Percentiles rank a stretch among this genome's conserved stretches.
Evolutionary conservation across 306 rosid species (phyloP).

Genomic region (Lathyrus tuberosus): DNA sequence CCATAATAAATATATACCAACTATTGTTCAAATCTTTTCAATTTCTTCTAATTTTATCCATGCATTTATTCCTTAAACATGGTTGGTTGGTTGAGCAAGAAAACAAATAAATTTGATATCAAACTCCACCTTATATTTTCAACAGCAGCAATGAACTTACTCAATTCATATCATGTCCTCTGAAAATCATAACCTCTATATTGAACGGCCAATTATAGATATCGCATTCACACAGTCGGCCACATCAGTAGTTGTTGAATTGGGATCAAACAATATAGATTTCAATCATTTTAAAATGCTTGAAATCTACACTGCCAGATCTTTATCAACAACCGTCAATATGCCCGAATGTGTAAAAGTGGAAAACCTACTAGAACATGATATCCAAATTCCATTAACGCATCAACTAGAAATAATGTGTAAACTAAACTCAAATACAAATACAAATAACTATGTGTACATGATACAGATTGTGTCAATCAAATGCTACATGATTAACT

Average conservation of each 20-base stretch:
- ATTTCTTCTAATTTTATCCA: not conserved
- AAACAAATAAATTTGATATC: slow-evolving; percentile 1
- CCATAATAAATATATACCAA: slow-evolving; percentile 13
- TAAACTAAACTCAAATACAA: not conserved
- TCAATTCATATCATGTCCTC: slow-evolving; percentile 25
- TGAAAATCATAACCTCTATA: not conserved
- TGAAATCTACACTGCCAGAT: no score
- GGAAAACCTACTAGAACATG: no score
- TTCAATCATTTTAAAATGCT: no score
- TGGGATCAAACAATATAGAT: no score
- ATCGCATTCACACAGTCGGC: no score
- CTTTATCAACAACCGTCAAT: no score
- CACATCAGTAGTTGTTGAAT: no score
- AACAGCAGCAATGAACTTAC: slow-evolving; percentile 12
- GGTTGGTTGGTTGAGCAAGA: slow-evolving; percentile 9
- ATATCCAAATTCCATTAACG: no score
- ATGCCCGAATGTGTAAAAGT: no score
- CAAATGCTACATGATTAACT: slow-evolving; percentile 15
- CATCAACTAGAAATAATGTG: no score
- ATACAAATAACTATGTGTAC: not conserved
- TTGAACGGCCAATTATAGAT: no score
- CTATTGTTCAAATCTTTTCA: slow-evolving; percentile 4
- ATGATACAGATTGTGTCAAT: slow-evolving; percentile 2
- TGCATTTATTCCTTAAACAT: slow-evolving; percentile 8
- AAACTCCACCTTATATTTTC: not conserved